Base-by-base conservation (phyloP, 2,329 filamentous ascomycete species). In the Ceratocystis huliohia region DNA sequence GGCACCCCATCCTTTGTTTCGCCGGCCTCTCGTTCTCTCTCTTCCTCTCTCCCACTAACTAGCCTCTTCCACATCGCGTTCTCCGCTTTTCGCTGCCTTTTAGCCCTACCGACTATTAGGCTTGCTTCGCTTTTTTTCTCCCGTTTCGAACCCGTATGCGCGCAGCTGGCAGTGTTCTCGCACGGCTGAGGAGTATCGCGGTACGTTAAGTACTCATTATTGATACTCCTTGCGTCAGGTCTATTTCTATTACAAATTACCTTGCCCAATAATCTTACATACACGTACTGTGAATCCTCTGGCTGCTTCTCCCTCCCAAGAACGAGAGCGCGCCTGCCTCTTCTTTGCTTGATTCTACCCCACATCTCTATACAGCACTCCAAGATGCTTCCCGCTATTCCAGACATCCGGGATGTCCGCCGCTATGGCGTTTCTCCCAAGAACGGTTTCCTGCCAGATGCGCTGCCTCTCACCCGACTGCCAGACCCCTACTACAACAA, bases 401-500 rank as follows among this genome's bases (percentile, higher is more conserved):
- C 86, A 30, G 73, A 76, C 61, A 81, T 89, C 67, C 81, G 84
- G 74, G 87, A 95, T 76, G 61, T 46, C 20, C 62, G 65, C 41
- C 64, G 62, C 53, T 96, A 95, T 78, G 89, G 88, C 76, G 84
- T 91, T 75, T 89, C 88, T 70, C 79, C 83, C 69, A 80, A 85
- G 67, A 85, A 91, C 77, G 94, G 94, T 72, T 99, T 99, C 78
- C 84, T 99, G 65, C 91, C 94, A 1, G 81, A 88, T 69, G 85
- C 90, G 70, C 78, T 88, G 45, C 94, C 94, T 53, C 80, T 97
- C 69, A 86, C 89, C 69, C 79, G 84, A 66, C 84, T 99, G 15
- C 88, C 91, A 8, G 89, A 96, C 73, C 84, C 88, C 2, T 97
- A 96, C 79, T 99, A 97, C 77, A 87, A 89, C 75, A 90, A 91